Base-by-base conservation (phyloP, 2,329 filamentous ascomycete genomes). In the Colletotrichum eremochloae region DNA sequence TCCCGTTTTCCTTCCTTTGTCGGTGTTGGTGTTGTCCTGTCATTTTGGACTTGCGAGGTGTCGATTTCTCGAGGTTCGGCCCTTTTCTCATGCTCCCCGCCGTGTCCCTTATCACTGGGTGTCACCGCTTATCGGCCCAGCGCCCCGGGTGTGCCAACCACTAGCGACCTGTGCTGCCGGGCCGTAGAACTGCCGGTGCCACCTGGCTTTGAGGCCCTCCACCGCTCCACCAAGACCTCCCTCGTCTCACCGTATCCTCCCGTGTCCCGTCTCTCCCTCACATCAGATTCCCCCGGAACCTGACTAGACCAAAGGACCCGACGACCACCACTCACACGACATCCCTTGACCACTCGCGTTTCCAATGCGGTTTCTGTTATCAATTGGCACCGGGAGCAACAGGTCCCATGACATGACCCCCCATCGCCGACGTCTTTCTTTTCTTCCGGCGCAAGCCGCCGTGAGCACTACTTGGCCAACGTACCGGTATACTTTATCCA, bases 171-270 rank as follows among this genome's bases (percentile, higher is more conserved):
- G 33, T 38, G 31, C 53, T 7, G 14, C 36, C 18, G 2, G 2
- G 44, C 18, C n/a, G 44, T 5, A 18, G 4, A 1, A 2, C 8
- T 57, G 11, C 11, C 55, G 9, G 31, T 38, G 31, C 12, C 29
- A 31, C 24, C 50, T 42, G 42, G n/a, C 24, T 36, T 58, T 64
- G 69, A 72, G 69, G 65, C 65, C 69, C 57, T 71, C 68, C 48
- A 63, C 24, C 48, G 18, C 44, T 46, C 44, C 44, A 46, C 44
- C 4, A 11, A n/a, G 44, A 46, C 18, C 8, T 36, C 8, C 8
- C 33, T 36, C 33, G 33, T 36, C 24, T 7, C 40, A 14, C 40
- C 42, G 29, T 38, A 14, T 24, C 48, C n/a, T 44, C 29, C 29
- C 55, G 24, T 18, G 33, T 67, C 58, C 24, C 36, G n/a, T 20